These are phyloP conservation scores for Speleostelium caveatum DNA, from an alignment of 78 protist genomes.

Conservation along the genomic window DNA sequence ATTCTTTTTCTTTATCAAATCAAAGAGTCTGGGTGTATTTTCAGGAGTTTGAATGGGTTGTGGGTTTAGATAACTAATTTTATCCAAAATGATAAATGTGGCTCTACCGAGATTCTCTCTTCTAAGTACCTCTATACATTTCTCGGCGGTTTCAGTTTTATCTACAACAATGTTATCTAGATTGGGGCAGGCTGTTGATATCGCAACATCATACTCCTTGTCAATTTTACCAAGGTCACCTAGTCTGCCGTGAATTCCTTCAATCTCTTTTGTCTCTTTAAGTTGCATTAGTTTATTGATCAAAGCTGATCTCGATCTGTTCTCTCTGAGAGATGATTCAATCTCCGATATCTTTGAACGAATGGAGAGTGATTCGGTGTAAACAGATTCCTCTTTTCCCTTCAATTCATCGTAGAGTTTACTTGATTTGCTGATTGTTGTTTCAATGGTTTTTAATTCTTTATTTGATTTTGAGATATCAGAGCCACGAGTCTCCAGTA, in stretches of 20 bases:
- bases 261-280: constrained; percentile 45
- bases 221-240: constrained; percentile 98
- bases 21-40: constrained; percentile 80
- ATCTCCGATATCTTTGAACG: constrained; percentile 35
- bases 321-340: not conserved
- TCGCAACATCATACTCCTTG: constrained; percentile 96
- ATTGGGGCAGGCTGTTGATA: constrained; percentile 91
- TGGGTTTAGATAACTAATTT: constrained; percentile 57
- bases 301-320: constrained; percentile 1
- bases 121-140: constrained; percentile 74
- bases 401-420: not conserved
- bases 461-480: constrained; percentile 29
- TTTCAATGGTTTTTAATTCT: not conserved
- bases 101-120: constrained; percentile 91
- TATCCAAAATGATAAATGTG: constrained; percentile 96
- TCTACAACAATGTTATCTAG: constrained; percentile 96
- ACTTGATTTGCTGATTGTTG: not conserved
- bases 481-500: not conserved
- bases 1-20: constrained; percentile 72
- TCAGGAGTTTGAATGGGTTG: constrained; percentile 23
- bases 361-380: not conserved
- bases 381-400: constrained; percentile 8
- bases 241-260: constrained; percentile 96
- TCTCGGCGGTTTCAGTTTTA: constrained; percentile 82
- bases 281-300: constrained; percentile 66